Conservation (phyloP, 2,329 filamentous ascomycete species). For the Salinomyces thailandicus region DNA sequence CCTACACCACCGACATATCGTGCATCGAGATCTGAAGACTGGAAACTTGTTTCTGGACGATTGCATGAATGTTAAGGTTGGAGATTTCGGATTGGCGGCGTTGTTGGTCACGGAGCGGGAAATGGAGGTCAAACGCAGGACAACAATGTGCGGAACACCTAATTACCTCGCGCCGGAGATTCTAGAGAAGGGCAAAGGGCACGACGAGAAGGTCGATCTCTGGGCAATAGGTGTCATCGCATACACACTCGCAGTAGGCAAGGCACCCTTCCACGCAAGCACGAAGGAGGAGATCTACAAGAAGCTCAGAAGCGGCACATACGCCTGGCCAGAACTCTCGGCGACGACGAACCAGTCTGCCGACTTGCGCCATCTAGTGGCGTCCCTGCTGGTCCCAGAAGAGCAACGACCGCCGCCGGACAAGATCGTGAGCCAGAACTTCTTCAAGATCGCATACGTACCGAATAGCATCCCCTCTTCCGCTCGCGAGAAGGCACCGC, state of each 20-base stretch:
- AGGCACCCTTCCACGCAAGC: conserved; percentile 88
- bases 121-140: conserved; percentile 68
- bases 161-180: conserved; percentile 99
- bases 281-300: conserved; percentile 78
- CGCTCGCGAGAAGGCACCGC: conserved; percentile 36
- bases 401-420: conserved; percentile 66
- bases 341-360: conserved; percentile 61
- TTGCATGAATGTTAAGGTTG: conserved; percentile 95
- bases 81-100: conserved; percentile 91
- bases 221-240: conserved; percentile 98
- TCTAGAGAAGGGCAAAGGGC: conserved; percentile 85
- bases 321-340: conserved; percentile 64
- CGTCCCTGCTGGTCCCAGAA: conserved; percentile 63
- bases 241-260: conserved; percentile 95
- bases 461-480: conserved; percentile 42
- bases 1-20: conserved; percentile 89
- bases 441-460: conserved; percentile 68
- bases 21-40: conserved; percentile 94
- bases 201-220: conserved; percentile 95
- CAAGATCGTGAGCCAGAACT: conserved; percentile 65
- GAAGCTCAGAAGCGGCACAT: conserved; percentile 58
- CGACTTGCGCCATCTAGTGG: conserved; percentile 69
- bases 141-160: conserved; percentile 89
- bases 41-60: conserved; percentile 93
- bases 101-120: conserved; percentile 85